Evolutionary conservation across 495 filamentous ascomycete genomes (phyloP).

Genomic region (Neurospora pannonica): DNA sequence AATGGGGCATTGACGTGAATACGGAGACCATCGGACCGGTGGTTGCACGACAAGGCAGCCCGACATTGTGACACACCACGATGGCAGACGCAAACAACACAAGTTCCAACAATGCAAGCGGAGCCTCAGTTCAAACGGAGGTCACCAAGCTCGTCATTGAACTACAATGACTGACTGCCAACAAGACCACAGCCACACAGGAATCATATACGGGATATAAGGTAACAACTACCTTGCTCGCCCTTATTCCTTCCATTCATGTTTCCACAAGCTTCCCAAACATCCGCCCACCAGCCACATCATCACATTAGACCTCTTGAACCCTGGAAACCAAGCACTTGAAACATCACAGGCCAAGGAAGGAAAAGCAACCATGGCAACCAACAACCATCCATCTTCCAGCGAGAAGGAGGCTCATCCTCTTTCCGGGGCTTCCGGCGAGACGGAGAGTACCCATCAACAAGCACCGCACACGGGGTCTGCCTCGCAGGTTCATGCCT

Average conservation of each 20-base stretch:
- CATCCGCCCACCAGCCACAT: background rate
- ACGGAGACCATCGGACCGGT: background rate
- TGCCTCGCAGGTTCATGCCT: background rate
- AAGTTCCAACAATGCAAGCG: background rate
- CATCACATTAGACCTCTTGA: background rate
- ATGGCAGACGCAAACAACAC: background rate
- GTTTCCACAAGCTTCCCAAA: background rate
- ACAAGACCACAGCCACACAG: no score
- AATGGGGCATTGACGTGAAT: background rate
- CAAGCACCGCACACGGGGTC: background rate
- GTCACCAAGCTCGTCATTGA: background rate
- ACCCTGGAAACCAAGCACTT: background rate
- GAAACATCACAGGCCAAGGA: background rate
- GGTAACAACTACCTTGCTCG: background rate
- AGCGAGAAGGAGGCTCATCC: background rate
- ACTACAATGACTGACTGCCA: background rate
- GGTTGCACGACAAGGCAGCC: background rate
- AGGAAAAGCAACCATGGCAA: background rate
- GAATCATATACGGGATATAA: background rate
- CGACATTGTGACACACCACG: background rate
- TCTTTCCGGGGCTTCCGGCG: background rate
- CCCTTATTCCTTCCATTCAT: background rate
- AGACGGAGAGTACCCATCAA: background rate
- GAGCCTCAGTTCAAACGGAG: background rate
- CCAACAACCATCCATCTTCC: background rate